Conservation (phyloP, 805 yeast species). For the Nakazawaea wickerhamii region DNA sequence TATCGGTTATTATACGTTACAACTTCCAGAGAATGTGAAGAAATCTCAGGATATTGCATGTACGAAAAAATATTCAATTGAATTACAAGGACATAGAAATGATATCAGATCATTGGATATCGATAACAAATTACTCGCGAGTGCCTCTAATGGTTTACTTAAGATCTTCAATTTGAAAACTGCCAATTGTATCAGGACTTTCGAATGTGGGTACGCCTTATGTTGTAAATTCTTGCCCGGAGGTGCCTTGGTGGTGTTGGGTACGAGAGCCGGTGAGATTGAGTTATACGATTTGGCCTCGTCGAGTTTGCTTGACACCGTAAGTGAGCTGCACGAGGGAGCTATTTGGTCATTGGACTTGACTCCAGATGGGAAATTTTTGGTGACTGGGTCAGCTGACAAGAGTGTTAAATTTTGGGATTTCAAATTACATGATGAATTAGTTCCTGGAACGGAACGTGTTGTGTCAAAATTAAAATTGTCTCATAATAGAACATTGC, state of each 20-base stretch:
- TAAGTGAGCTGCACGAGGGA: conserved; percentile 71
- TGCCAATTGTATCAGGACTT: conserved; percentile 72
- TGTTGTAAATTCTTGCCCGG: conserved; percentile 85
- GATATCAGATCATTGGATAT: conserved; percentile 83
- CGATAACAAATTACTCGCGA: conserved; percentile 74
- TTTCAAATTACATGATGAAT: conserved; percentile 58
- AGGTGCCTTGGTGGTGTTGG: conserved; percentile 78
- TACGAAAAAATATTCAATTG: conserved; percentile 52
- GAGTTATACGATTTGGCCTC: conserved; percentile 84
- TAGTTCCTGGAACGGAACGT: conserved; percentile 64
- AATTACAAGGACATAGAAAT: conserved; percentile 80
- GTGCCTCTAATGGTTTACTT: conserved; percentile 85
- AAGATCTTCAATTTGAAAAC: conserved; percentile 85
- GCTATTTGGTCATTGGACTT: conserved; percentile 91
- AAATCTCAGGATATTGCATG: conserved; percentile 42
- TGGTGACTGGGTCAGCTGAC: conserved; percentile 93
- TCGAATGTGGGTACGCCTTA: conserved; percentile 84
- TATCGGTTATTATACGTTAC: conserved; percentile 59
- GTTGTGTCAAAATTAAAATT: conserved; percentile 50
- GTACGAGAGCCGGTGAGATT: conserved; percentile 81
- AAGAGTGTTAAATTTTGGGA: conserved; percentile 88
- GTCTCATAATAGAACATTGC: conserved; percentile 74
- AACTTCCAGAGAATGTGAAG: conserved; percentile 50
- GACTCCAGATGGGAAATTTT: conserved; percentile 75
- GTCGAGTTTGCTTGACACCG: conserved; percentile 63